phyloP scores from a whole-genome alignment of 2,329 filamentous ascomycete genomes.

The Fusarium sp. region DNA sequence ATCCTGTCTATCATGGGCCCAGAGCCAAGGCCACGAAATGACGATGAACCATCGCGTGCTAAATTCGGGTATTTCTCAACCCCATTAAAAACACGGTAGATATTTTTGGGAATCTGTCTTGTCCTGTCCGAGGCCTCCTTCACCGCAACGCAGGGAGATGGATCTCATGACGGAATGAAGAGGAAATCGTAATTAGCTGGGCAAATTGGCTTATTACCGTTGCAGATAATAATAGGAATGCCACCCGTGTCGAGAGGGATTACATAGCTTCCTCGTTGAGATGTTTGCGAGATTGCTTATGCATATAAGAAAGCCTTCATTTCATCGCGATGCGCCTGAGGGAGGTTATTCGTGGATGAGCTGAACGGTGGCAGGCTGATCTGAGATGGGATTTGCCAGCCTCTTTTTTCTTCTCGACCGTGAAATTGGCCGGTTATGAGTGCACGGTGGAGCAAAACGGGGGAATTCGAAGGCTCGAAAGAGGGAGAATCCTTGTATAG shows the following conservation, averaged over 20 bases:
- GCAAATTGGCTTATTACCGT: constrained; percentile 39
- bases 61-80: constrained; percentile 23
- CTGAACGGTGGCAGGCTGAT: constrained; percentile 18
- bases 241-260: constrained; percentile 18
- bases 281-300: constrained; percentile 37
- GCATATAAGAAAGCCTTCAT: constrained; percentile 22
- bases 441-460: constrained; percentile 32
- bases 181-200: constrained; percentile 38
- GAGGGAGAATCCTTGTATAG: constrained; percentile 41
- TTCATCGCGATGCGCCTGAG: constrained; percentile 9
- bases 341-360: constrained; percentile 29
- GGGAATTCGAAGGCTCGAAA: constrained; percentile 23
- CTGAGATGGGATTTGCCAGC: constrained; percentile 30
- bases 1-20: constrained; percentile 14
- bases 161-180: constrained; percentile 30
- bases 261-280: constrained; percentile 6
- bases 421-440: constrained; percentile 36
- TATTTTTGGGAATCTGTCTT: constrained; percentile 15
- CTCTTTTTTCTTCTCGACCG: constrained; percentile 22
- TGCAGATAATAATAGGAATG: constrained; percentile 34
- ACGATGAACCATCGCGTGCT: constrained; percentile 28
- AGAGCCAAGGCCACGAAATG: constrained; percentile 27
- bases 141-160: constrained; percentile 32
- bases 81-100: constrained; percentile 4
- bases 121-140: constrained; percentile 24